phyloP scores from a whole-genome alignment of 176 grass and related monocot species.

The Aechmea fasciata region DNA sequence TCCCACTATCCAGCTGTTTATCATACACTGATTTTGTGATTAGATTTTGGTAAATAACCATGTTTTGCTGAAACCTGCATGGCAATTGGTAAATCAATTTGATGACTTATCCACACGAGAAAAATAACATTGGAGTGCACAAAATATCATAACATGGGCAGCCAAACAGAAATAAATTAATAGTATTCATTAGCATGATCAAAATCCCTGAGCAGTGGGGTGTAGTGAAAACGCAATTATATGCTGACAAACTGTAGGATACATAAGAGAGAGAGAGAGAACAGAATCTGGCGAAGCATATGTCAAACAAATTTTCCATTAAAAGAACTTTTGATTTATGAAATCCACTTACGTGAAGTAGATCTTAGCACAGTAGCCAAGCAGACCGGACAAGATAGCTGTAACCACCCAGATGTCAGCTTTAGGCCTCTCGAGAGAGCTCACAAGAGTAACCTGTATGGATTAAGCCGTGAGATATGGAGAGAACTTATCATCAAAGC shows the following conservation, averaged over 20 bases:
- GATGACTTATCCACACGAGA: background rate
- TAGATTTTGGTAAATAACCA: slow-evolving; percentile 71
- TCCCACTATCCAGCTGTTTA: slow-evolving; percentile 94
- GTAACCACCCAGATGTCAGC: slow-evolving; percentile 75
- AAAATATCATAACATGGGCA: no score
- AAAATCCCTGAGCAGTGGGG: no score
- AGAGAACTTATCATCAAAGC: slow-evolving; percentile 13
- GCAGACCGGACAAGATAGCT: slow-evolving; percentile 74
- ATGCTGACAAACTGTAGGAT: background rate
- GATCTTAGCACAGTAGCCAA: slow-evolving; percentile 91
- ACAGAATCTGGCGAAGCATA: background rate
- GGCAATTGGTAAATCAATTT: background rate
- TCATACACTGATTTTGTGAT: slow-evolving; percentile 97
- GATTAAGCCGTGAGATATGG: slow-evolving; percentile 23
- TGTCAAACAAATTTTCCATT: background rate
- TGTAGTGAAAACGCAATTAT: background rate
- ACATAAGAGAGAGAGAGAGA: background rate
- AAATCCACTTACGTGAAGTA: slow-evolving; percentile 65
- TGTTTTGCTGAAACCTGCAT: slow-evolving; percentile 81
- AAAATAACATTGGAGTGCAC: background rate
- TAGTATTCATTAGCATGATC: no score
- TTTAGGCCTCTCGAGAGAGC: slow-evolving; percentile 93
- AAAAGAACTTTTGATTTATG: background rate
- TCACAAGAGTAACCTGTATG: slow-evolving; percentile 65
- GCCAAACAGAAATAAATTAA: no score